These are phyloP conservation scores for Phoenix roebelenii DNA, from an alignment of 176 grass and related monocot genomes.

Conservation along the genomic window DNA sequence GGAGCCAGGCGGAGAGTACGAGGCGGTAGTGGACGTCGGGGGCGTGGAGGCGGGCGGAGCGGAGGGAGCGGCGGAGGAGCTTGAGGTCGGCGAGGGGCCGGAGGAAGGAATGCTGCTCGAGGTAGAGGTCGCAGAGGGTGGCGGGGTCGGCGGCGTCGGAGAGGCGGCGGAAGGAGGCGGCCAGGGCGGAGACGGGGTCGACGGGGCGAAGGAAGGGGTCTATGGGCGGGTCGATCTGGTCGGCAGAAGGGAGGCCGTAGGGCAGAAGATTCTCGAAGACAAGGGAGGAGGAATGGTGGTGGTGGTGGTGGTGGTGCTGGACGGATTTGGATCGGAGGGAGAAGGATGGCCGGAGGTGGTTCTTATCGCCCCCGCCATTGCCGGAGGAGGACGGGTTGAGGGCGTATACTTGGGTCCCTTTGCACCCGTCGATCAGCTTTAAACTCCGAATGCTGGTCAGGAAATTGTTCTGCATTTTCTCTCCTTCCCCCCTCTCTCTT, in stretches of 20 bases:
- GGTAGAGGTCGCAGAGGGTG: slow-evolving; percentile 60
- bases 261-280: slow-evolving; percentile 48
- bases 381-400: slow-evolving; percentile 30
- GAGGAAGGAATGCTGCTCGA: slow-evolving; percentile 82
- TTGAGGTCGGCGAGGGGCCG: slow-evolving; percentile 41
- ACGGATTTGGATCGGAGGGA: slow-evolving; percentile 51
- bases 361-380: slow-evolving; percentile 20
- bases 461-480: slow-evolving; percentile 83
- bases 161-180: neutral
- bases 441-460: slow-evolving; percentile 82
- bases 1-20: slow-evolving; percentile 86
- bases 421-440: slow-evolving; percentile 88
- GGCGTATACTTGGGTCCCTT: slow-evolving; percentile 58
- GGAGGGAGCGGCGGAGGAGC: slow-evolving; percentile 57
- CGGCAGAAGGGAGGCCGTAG: slow-evolving; percentile 54
- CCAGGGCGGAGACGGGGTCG: slow-evolving; percentile 44
- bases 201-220: slow-evolving; percentile 64
- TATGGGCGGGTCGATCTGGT: slow-evolving; percentile 55
- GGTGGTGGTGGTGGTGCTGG: slow-evolving; percentile 28
- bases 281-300: slow-evolving; percentile 29
- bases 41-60: slow-evolving; percentile 61
- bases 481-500: neutral
- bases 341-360: slow-evolving; percentile 30
- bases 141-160: slow-evolving; percentile 9
- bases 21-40: slow-evolving; percentile 63